Base-by-base conservation (phyloP, 768 basidiomycete species). In the Rhodotorula kratochvilovae region DNA sequence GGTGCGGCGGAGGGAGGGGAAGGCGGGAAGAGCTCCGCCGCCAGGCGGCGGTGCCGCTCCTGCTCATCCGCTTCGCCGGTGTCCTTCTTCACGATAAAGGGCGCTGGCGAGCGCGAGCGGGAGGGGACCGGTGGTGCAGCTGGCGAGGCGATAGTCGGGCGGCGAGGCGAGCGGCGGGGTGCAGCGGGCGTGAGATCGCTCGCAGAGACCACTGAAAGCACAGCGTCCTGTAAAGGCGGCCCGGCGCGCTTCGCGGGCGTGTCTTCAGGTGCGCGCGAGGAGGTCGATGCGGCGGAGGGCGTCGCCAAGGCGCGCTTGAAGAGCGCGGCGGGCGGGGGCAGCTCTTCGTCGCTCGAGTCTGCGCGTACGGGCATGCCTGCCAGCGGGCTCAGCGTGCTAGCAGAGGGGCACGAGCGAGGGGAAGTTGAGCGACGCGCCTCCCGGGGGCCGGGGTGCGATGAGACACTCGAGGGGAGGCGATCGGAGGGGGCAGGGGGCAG, bases 21-120 rank as follows among this genome's bases (percentile, higher is more conserved):
- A n/a, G 70, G 70, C 19, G 70, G 70, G 35, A 71, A 71, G 15
- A 71, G 64, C 51, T 71, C 65, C 11, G 51, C 50, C 4, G 65
- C 70, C 7, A 71, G 63, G 2, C 42, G 29, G 29, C 55, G 43
- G 36, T 61, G 69, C 27, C 53, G 63, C n/a, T 61, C 36, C 23
- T 12, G 46, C 13, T 51, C 31, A 2, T 39, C 33, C 12, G 17
- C 6, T 15, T 8, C 19, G 13, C 23, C 54, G 19, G 2, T 3
- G 8, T 55, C 19, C 15, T 15, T 21, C 29, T 19, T 4, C 19
- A 2, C 33, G 8, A 33, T 13, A 35, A 33, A 7, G 1, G n/a
- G 17, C 2, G 53, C 53, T 1, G 3, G 31, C 53, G 1, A 19
- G 29, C 29, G 10, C 10, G 10, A 5, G 5, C 29, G 53, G 1